Base-by-base conservation (phyloP, 2,329 filamentous ascomycete genomes). In the Aplosporella prunicola region DNA sequence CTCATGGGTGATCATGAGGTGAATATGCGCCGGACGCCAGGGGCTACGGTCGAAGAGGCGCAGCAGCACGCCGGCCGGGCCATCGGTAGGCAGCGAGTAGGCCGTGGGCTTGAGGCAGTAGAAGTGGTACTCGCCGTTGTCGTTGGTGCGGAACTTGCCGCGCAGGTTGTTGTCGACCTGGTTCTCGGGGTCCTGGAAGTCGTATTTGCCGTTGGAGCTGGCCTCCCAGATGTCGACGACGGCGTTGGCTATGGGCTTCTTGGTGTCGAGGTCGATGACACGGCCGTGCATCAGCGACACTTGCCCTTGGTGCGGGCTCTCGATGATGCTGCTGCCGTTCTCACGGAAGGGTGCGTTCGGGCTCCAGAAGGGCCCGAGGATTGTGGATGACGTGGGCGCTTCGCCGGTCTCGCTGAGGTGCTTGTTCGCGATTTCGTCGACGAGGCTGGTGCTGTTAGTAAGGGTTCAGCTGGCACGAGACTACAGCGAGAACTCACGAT, bases 181-280 rank as follows among this genome's bases (percentile, higher is more conserved):
- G 62, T 76, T 76, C 40, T 78, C 71, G 1, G 78, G 79, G 58
- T 85, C 81, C 60, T 82, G 78, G 69, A 81, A 76, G 53, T 83
- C 79, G 67, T 85, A 85, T 56, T 79, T 77, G 57, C 80, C 80
- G 63, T 84, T 85, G 58, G 78, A 68, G 47, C 74, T 80, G 34
- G 81, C 80, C 56, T 86, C 78, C 81, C 81, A 86, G 66, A 85
- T 80, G 55, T 86, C 82, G 51, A 86, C 76, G 45, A 82, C 76
- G 48, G 80, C 80, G 51, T 69, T 66, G 38, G 69, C 70, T 50
- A 86, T 78, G 44, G 76, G 76, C 62, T 73, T 71, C 53, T 76
- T 74, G 41, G 78, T 82, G 45, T 73, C 65, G 47, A 79, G 65
- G 52, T 83, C 77, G 32, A 60, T 69, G 52, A 86, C 71, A 31